Conservation (phyloP, 371 early-diverging fungal species). For the Smittium mucronatum region DNA sequence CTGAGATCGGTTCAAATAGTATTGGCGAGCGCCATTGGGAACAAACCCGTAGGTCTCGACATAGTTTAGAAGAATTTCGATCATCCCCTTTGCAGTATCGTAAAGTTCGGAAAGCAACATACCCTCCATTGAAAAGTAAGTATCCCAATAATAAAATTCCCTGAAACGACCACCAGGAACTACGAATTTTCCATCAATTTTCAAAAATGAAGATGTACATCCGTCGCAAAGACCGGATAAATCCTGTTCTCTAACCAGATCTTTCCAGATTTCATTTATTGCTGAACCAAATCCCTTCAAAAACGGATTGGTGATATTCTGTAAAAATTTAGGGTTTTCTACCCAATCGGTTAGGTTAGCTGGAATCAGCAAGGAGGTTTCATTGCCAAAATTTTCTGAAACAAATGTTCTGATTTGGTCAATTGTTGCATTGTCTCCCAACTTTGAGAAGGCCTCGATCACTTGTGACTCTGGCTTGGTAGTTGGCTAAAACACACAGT, state of each 20-base stretch:
- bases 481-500: conserved; percentile 36
- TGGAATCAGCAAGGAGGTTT: conserved; percentile 34
- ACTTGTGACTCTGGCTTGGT: conserved; percentile 41
- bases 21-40: conserved; percentile 76
- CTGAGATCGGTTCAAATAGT: conserved; percentile 77
- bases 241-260: conserved; percentile 42
- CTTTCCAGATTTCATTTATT: conserved; percentile 46
- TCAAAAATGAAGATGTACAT: conserved; percentile 41
- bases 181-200: conserved; percentile 50
- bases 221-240: conserved; percentile 38
- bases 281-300: conserved; percentile 39
- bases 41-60: conserved; percentile 65
- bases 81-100: conserved; percentile 43
- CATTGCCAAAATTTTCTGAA: conserved; percentile 41
- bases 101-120: conserved; percentile 48
- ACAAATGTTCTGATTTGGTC: conserved; percentile 40
- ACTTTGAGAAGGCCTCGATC: conserved; percentile 35
- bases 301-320: conserved; percentile 32
- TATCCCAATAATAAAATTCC: conserved; percentile 89
- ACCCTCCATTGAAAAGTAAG: conserved; percentile 72
- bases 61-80: conserved; percentile 33
- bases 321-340: conserved; percentile 35
- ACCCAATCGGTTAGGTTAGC: conserved; percentile 24
- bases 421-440: conserved; percentile 37
- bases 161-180: conserved; percentile 85